Conservation (phyloP, 2,329 filamentous ascomycete species). For the Corniculantispora saksenae region DNA sequence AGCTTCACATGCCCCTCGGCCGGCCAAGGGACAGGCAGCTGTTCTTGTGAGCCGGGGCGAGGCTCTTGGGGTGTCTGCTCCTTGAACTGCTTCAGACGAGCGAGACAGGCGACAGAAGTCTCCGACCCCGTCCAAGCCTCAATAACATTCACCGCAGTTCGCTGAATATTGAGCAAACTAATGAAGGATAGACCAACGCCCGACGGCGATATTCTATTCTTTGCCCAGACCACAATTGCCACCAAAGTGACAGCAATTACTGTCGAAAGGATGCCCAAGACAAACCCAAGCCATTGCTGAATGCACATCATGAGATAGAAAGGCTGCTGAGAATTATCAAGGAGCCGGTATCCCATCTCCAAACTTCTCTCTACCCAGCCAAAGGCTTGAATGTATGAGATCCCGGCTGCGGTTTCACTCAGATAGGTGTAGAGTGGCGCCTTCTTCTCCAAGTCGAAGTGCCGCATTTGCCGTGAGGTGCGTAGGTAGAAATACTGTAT, state of each 20-base stretch:
- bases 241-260: conserved; percentile 48
- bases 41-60: background rate
- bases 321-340: conserved; percentile 36
- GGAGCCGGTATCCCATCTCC: conserved; percentile 24
- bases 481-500: conserved; percentile 33
- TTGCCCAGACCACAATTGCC: conserved; percentile 32
- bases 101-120: background rate
- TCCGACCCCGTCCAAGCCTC: conserved; percentile 1
- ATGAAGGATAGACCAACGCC: conserved; percentile 1
- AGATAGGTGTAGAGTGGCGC: conserved; percentile 32
- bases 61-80: background rate
- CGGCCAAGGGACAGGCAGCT: background rate
- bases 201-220: background rate
- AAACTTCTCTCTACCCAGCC: conserved; percentile 29
- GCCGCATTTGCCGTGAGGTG: conserved; percentile 33
- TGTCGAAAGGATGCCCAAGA: conserved; percentile 47
- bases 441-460: conserved; percentile 33
- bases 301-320: conserved; percentile 47
- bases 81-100: background rate
- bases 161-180: background rate
- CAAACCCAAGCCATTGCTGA: conserved; percentile 51
- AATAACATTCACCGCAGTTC: background rate
- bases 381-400: conserved; percentile 36
- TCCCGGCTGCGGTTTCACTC: conserved; percentile 28
- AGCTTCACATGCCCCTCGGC: background rate